Conservation (phyloP, 1,139 yeast genomes). For the Kodamaea arcana region DNA sequence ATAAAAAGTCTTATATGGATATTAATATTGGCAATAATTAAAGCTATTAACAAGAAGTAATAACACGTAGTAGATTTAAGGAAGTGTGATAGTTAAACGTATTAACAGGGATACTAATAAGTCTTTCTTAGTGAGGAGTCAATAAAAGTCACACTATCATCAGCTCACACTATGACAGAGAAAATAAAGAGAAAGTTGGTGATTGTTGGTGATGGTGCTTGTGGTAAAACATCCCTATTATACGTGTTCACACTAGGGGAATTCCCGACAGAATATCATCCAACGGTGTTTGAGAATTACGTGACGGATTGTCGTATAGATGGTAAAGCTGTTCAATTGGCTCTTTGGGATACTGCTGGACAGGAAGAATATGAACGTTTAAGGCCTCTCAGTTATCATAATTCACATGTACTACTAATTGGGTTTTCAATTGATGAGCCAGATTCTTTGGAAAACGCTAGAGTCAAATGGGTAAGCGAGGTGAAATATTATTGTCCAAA, state of each 20-base stretch:
- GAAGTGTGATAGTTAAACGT: too few species aligned
- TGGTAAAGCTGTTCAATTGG: slow-evolving; percentile 84
- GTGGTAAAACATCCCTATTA: slow-evolving; percentile 89
- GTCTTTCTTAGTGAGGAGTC: too few species aligned
- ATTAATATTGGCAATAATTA: too few species aligned
- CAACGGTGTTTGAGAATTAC: slow-evolving; percentile 93
- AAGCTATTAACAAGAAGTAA: too few species aligned
- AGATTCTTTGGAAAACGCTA: slow-evolving; percentile 65
- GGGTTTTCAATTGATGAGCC: slow-evolving; percentile 71
- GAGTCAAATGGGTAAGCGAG: slow-evolving; percentile 70
- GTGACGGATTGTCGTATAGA: slow-evolving; percentile 91
- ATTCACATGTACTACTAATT: slow-evolving; percentile 66
- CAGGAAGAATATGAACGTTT: slow-evolving; percentile 85
- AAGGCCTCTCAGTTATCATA: slow-evolving; percentile 80
- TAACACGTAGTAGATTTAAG: too few species aligned
- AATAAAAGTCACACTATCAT: too few species aligned
- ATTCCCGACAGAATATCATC: slow-evolving; percentile 80
- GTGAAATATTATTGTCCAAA: slow-evolving; percentile 64
- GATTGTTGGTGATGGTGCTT: slow-evolving; percentile 93
- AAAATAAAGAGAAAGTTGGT: slow-evolving; percentile 69
- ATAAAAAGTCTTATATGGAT: too few species aligned
- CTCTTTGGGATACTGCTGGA: slow-evolving; percentile 96
- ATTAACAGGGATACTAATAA: too few species aligned
- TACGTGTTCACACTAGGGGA: slow-evolving; percentile 90
- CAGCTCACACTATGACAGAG: slow-evolving; percentile 12